Evolutionary conservation across 1,284 basidiomycete species (phyloP).

Genomic region (Cronartium ribicola): DNA sequence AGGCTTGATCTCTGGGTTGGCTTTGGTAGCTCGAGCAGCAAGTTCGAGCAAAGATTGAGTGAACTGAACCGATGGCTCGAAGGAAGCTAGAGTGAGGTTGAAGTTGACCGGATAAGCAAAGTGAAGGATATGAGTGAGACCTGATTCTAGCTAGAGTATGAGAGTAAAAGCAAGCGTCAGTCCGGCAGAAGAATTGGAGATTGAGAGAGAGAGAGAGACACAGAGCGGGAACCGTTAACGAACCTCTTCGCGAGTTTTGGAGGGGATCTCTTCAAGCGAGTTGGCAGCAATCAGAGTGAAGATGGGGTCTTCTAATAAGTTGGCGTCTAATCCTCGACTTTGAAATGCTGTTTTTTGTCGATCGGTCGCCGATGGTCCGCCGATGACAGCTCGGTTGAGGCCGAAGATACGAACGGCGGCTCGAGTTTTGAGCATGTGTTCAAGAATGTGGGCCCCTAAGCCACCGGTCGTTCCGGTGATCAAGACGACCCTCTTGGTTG

Average conservation of each 20-base stretch:
- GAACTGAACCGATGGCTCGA: constrained; percentile 6
- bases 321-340: neutral
- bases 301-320: neutral
- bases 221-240: no score
- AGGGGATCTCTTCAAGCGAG: constrained; percentile 3
- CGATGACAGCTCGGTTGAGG: neutral
- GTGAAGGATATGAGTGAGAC: constrained; percentile 19
- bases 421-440: neutral
- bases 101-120: constrained; percentile 21
- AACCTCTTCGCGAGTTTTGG: neutral
- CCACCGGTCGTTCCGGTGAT: constrained; percentile 16
- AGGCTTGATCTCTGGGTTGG: neutral
- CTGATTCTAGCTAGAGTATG: neutral
- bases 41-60: constrained; percentile 11
- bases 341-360: neutral
- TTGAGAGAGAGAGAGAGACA: neutral
- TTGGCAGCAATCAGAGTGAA: neutral
- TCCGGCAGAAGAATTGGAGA: neutral
- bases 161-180: neutral
- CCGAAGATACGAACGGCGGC: neutral
- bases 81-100: constrained; percentile 8
- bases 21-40: neutral
- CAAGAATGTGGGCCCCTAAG: neutral
- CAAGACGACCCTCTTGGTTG: neutral
- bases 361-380: neutral